A percentile compares a stretch with the other conserved stretches of the same genome.
These are phyloP conservation scores for Effrenium voratum DNA, from an alignment of 73 alveolate genomes.

Conservation along the genomic window DNA sequence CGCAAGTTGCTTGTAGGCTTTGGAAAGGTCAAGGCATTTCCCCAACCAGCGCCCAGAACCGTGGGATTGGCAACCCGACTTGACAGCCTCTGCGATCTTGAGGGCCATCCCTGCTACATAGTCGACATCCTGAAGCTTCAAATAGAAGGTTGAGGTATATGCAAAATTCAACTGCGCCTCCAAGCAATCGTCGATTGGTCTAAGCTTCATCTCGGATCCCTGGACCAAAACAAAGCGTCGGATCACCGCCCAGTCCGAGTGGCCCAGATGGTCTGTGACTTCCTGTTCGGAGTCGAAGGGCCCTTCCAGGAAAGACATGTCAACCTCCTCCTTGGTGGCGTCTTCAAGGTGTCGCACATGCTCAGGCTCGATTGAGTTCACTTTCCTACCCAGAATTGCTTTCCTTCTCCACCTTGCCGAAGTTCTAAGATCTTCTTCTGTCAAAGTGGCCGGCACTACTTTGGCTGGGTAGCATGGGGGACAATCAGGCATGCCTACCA, in stretches of 20 bases:
- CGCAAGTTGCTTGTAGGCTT: neutral
- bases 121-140: slow-evolving; percentile 26
- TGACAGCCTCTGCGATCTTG: neutral
- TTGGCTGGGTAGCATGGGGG: neutral
- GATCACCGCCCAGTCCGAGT: neutral
- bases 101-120: neutral
- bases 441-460: neutral
- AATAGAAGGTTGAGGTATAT: neutral
- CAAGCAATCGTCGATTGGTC: slow-evolving; percentile 28
- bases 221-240: neutral
- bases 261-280: neutral
- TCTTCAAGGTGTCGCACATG: neutral
- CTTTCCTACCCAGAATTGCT: neutral
- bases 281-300: neutral
- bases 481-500: too few species aligned
- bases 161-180: neutral
- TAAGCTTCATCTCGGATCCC: neutral
- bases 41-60: slow-evolving; percentile 4
- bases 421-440: neutral
- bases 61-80: too few species aligned
- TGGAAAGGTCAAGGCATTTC: neutral
- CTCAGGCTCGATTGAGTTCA: neutral
- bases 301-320: neutral
- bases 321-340: neutral
- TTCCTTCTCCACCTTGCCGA: neutral